Conservation (phyloP, 805 yeast species). For the Torulaspora maleeae region DNA sequence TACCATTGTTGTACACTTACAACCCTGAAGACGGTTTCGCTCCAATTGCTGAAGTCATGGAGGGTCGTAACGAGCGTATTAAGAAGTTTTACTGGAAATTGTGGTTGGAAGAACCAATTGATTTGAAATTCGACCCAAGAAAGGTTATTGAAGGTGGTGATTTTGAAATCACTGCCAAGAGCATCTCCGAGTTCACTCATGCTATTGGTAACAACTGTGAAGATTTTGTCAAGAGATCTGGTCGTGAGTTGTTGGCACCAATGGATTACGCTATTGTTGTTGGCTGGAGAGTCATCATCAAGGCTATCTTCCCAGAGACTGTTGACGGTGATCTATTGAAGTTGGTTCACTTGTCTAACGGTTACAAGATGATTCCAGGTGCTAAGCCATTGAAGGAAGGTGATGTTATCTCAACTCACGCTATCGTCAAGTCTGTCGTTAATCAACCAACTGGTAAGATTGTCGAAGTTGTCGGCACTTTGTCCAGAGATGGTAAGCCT, state of each 20-base stretch:
- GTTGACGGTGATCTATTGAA: conserved; percentile 95
- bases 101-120: conserved; percentile 77
- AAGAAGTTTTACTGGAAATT: conserved; percentile 95
- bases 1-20: conserved; percentile 74
- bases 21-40: conserved; percentile 89
- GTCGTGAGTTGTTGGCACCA: conserved; percentile 84
- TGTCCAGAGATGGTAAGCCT: conserved; percentile 67
- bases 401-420: conserved; percentile 76
- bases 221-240: conserved; percentile 86
- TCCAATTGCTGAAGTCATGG: conserved; percentile 86
- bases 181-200: conserved; percentile 87
- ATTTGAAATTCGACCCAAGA: conserved; percentile 62
- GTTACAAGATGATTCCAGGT: conserved; percentile 89
- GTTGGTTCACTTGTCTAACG: conserved; percentile 91
- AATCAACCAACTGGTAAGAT: conserved; percentile 92
- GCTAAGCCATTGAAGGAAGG: conserved; percentile 85
- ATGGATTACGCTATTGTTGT: conserved; percentile 98
- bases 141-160: conserved; percentile 66
- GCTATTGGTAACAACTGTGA: conserved; percentile 97
- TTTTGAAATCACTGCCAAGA: conserved; percentile 64
- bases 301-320: conserved; percentile 93
- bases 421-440: conserved; percentile 81
- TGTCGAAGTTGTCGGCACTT: conserved; percentile 90
- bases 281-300: conserved; percentile 97
- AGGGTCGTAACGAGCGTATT: conserved; percentile 86